These are phyloP conservation scores for Picea mariana DNA, from an alignment of 83 land plant genomes.

Conservation along the genomic window DNA sequence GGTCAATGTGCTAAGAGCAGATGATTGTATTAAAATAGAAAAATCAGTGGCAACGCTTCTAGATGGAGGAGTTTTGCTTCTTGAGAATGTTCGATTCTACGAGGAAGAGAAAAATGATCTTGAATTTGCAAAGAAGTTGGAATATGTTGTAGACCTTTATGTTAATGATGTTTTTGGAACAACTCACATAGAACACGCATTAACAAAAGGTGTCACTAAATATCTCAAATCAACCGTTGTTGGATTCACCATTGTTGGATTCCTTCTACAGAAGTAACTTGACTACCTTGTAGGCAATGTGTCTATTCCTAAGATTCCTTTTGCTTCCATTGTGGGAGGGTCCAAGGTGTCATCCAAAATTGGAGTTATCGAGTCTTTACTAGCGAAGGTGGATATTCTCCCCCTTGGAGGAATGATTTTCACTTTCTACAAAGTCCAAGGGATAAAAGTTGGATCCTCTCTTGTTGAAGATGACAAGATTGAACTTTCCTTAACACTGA, in stretches of 20 bases:
- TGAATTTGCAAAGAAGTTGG: constrained; percentile 56
- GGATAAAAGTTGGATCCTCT: too few species aligned
- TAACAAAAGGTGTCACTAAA: constrained; percentile 61
- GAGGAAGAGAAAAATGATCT: constrained; percentile 68
- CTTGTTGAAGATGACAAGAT: too few species aligned
- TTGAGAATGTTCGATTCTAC: constrained; percentile 69
- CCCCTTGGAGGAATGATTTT: constrained; percentile 55
- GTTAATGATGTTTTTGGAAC: constrained; percentile 76
- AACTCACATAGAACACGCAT: constrained; percentile 68
- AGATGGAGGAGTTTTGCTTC: constrained; percentile 53
- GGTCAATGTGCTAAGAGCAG: background rate
- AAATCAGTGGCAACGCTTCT: constrained; percentile 30
- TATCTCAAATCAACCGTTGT: constrained; percentile 34
- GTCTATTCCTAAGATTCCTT: constrained; percentile 33
- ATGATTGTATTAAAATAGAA: constrained; percentile 48
- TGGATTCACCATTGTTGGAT: constrained; percentile 59
- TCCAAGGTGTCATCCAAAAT: constrained; percentile 67
- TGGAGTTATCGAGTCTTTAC: constrained; percentile 56
- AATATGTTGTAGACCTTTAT: constrained; percentile 50
- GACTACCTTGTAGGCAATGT: constrained; percentile 46
- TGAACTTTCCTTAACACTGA: constrained; percentile 12
- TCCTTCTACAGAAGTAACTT: constrained; percentile 56
- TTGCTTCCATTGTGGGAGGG: constrained; percentile 46
- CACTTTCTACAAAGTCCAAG: too few species aligned
- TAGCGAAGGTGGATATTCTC: constrained; percentile 46